phyloP scores from a whole-genome alignment of 305 asterid species.

The Rubia peregrina region DNA sequence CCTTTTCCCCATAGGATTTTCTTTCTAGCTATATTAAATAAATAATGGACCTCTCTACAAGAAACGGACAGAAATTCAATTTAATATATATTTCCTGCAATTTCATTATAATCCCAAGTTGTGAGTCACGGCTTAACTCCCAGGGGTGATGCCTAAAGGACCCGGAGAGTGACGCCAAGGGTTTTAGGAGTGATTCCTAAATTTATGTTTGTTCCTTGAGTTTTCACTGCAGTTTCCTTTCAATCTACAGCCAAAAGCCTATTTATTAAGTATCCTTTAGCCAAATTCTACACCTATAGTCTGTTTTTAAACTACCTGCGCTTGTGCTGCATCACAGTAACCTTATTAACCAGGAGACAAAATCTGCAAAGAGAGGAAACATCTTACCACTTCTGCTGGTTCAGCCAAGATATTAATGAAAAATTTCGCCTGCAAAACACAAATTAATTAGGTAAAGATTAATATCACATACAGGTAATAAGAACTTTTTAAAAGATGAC shows the following conservation, averaged over 20 bases:
- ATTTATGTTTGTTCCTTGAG: neutral
- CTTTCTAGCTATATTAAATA: neutral
- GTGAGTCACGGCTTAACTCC: too few species aligned
- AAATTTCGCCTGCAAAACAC: constrained; percentile 73
- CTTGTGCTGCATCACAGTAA: neutral
- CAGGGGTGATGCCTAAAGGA: neutral
- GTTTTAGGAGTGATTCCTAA: neutral
- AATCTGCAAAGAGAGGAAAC: neutral
- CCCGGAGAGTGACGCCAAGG: neutral
- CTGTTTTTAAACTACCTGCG: neutral
- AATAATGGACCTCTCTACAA: neutral
- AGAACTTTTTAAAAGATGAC: constrained; percentile 8
- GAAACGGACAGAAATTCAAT: neutral
- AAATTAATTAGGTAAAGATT: neutral
- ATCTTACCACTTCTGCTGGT: constrained; percentile 83
- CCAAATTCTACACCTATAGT: too few species aligned
- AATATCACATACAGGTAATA: constrained; percentile 12
- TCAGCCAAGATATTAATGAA: constrained; percentile 95
- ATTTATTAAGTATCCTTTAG: too few species aligned
- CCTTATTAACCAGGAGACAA: neutral
- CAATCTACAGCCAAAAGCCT: neutral
- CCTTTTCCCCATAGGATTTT: neutral
- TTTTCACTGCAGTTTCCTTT: neutral
- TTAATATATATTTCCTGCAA: neutral
- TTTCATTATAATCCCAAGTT: neutral